These are phyloP conservation scores for Apiospora pterosperma DNA, from an alignment of 2,329 filamentous ascomycete species.

Conservation along the genomic window DNA sequence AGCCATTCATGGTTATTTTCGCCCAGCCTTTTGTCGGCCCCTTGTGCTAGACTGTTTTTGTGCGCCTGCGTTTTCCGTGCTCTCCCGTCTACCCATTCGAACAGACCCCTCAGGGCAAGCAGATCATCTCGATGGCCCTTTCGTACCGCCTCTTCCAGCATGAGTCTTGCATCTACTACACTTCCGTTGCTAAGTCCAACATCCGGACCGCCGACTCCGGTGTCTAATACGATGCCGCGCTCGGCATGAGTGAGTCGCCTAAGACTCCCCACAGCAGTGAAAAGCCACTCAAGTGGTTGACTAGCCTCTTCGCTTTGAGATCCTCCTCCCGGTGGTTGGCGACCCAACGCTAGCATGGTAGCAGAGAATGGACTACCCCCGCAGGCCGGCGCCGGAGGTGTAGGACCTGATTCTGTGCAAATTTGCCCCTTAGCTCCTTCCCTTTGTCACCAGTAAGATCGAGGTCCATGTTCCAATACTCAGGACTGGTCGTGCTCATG, in stretches of 20 bases:
- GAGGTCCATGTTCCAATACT: conserved; percentile 79
- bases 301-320: conserved; percentile 23
- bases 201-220: conserved; percentile 43
- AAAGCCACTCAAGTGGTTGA: conserved; percentile 70
- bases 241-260: conserved; percentile 61
- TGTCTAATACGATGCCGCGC: conserved; percentile 57
- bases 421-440: conserved; percentile 58
- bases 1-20: conserved; percentile 21
- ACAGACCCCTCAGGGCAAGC: conserved; percentile 48
- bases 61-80: conserved; percentile 24
- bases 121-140: conserved; percentile 30
- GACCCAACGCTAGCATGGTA: conserved; percentile 69
- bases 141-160: conserved; percentile 51
- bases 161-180: conserved; percentile 67
- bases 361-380: conserved; percentile 69
- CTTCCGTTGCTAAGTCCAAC: conserved; percentile 36
- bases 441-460: conserved; percentile 66
- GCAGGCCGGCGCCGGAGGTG: conserved; percentile 69
- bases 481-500: conserved; percentile 56
- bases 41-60: conserved; percentile 6
- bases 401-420: conserved; percentile 68
- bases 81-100: conserved; percentile 53
- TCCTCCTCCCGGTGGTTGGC: conserved; percentile 34
- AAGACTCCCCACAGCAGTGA: conserved; percentile 54
- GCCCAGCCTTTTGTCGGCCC: conserved; percentile 5